phyloP scores from a whole-genome alignment of 176 grass and related monocot species.

The Dendrocalamus sinicus region DNA sequence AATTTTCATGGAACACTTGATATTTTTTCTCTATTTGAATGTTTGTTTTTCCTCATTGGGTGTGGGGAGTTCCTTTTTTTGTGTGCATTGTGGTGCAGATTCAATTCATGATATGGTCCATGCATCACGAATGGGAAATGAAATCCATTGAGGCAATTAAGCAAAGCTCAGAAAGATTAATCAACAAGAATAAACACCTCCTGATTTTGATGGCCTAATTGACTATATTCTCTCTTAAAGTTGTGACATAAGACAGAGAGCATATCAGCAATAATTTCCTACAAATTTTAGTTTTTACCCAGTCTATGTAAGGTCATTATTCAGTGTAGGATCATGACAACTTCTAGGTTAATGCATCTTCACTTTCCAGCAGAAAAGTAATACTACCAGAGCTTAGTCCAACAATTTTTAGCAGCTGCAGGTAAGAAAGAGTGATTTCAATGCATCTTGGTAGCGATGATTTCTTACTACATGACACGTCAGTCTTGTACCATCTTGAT shows the following conservation, averaged over 20 bases:
- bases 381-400: not conserved
- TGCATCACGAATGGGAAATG: too few species aligned
- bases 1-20: not conserved
- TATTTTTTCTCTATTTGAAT: not conserved
- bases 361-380: not conserved
- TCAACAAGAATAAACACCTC: not conserved
- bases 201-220: not conserved
- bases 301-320: not conserved
- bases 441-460: not conserved
- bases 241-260: not conserved
- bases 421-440: not conserved
- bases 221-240: too few species aligned
- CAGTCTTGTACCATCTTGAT: not conserved
- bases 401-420: not conserved
- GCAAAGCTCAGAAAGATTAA: too few species aligned
- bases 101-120: not conserved
- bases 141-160: too few species aligned
- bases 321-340: not conserved
- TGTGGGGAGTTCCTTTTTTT: not conserved
- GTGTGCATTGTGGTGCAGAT: not conserved
- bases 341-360: not conserved
- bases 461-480: not conserved
- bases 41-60: not conserved
- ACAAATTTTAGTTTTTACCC: not conserved
- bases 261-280: not conserved